These are phyloP conservation scores for Hypoxylon sp. DNA, from an alignment of 2,329 filamentous ascomycete genomes.

Conservation along the genomic window DNA sequence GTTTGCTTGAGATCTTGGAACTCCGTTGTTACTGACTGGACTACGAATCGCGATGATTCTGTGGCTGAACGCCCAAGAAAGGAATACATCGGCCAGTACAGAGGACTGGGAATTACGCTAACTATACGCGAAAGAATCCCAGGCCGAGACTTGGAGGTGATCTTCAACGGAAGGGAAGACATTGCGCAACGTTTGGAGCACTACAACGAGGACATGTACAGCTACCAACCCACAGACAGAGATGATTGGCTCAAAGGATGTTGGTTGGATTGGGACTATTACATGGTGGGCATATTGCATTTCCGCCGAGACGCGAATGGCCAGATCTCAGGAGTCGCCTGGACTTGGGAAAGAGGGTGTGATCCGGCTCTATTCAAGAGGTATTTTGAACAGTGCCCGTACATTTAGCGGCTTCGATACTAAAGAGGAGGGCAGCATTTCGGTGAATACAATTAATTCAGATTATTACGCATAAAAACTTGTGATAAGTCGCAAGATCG, in stretches of 20 bases:
- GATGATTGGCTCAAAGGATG: slow-evolving; percentile 11
- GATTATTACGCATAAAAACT: neutral
- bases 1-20: neutral
- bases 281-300: slow-evolving; percentile 9
- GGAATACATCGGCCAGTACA: slow-evolving; percentile 7
- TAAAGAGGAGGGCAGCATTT: neutral
- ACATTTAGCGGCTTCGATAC: neutral
- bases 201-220: slow-evolving; percentile 22
- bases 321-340: slow-evolving; percentile 2
- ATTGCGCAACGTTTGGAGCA: slow-evolving; percentile 7
- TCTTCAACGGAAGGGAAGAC: slow-evolving; percentile 8
- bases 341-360: slow-evolving; percentile 18
- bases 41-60: neutral
- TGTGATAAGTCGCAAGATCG: neutral
- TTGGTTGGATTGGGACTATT: slow-evolving; percentile 17
- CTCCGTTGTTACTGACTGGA: neutral
- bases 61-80: neutral
- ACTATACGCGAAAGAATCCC: neutral
- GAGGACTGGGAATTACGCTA: slow-evolving; percentile 1
- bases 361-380: slow-evolving; percentile 10
- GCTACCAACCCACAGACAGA: slow-evolving; percentile 11
- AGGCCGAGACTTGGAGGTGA: neutral
- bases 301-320: slow-evolving; percentile 7
- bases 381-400: neutral
- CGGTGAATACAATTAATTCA: neutral